Evolutionary conservation across 345 rosid genomes (phyloP).

Genomic region (Euclidium syriacum): DNA sequence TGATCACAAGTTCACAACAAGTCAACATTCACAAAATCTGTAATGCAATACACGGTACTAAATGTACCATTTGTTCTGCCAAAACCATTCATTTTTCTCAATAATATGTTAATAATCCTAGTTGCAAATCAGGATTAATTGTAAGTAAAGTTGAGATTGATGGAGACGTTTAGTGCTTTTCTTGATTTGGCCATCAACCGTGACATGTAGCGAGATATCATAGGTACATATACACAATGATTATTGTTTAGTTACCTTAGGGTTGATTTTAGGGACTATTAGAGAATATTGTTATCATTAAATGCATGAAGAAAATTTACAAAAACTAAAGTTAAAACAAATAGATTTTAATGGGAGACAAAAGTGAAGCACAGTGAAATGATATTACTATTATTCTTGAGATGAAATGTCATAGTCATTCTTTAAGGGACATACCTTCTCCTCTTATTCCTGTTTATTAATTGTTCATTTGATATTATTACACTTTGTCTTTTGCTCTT

Average conservation of each 20-base stretch:
- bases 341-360: constrained; percentile 42
- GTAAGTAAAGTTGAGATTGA: background rate
- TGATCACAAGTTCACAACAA: background rate
- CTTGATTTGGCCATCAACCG: background rate
- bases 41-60: too few species aligned
- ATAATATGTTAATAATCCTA: background rate
- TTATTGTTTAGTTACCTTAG: constrained; percentile 22
- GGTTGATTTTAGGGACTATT: constrained; percentile 24
- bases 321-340: constrained; percentile 19
- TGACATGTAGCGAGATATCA: constrained; percentile 1
- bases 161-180: constrained; percentile 19
- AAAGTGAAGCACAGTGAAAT: constrained; percentile 27
- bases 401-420: constrained; percentile 70
- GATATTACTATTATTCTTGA: constrained; percentile 56
- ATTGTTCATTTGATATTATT: constrained; percentile 36
- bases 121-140: background rate
- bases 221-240: constrained; percentile 5
- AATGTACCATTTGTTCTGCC: background rate
- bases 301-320: constrained; percentile 36
- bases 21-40: background rate
- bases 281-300: constrained; percentile 27
- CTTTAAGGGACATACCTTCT: constrained; percentile 47
- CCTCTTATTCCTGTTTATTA: constrained; percentile 44
- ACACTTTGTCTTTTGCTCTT: constrained; percentile 70
- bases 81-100: background rate